Conservation (phyloP, 352 stramenopile species). For the Globisporangium camurandrum region DNA sequence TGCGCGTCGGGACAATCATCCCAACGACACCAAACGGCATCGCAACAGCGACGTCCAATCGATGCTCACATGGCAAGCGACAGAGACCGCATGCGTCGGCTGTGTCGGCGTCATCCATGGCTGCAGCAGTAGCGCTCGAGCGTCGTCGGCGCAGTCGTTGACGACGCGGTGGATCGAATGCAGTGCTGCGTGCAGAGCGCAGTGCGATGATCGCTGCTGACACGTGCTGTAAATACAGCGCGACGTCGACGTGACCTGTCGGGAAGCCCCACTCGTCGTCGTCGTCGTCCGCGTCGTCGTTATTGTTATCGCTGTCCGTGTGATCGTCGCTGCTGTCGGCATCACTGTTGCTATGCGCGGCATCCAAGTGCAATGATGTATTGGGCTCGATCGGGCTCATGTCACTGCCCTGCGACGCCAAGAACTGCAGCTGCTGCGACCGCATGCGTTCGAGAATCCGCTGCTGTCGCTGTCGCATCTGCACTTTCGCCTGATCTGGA, state of each 20-base stretch:
- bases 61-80: constrained; percentile 47
- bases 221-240: constrained; percentile 62
- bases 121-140: too few species aligned
- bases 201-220: constrained; percentile 52
- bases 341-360: not conserved
- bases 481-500: constrained; percentile 36
- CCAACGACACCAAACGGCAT: constrained; percentile 59
- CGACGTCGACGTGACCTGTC: constrained; percentile 57
- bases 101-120: constrained; percentile 20
- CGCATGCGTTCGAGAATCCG: constrained; percentile 67
- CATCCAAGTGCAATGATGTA: too few species aligned
- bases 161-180: constrained; percentile 30
- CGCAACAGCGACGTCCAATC: constrained; percentile 11
- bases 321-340: not conserved
- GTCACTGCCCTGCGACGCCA: constrained; percentile 39
- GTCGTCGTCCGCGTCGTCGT: constrained; percentile 57
- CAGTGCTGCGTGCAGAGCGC: constrained; percentile 41
- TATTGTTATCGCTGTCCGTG: constrained; percentile 19
- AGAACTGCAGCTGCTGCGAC: constrained; percentile 66
- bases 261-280: constrained; percentile 77
- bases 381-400: too few species aligned
- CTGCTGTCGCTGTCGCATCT: constrained; percentile 54
- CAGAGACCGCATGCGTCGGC: constrained; percentile 57
- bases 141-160: constrained; percentile 20
- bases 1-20: constrained; percentile 56